Evolutionary conservation across 371 early-diverging fungal genomes (phyloP), one percentile per base, ranked within the genome.

Genomic region (Mortierella sp.): DNA sequence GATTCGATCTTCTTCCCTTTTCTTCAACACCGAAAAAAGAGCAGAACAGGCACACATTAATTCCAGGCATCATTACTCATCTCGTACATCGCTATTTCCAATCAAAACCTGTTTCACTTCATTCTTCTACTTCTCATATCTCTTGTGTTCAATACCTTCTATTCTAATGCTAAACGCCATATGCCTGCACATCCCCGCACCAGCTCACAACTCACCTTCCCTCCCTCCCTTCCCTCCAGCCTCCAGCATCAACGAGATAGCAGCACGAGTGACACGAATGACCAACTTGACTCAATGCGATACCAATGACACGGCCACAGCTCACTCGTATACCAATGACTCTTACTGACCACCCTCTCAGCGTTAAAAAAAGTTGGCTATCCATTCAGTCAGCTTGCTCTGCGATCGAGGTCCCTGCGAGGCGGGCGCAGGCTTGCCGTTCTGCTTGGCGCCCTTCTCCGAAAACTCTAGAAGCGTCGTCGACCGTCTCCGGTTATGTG

Each of bases 311-410:
- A 48, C 48, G n/a, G 48, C 22, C 4, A 22, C 7, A 7, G 48
- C 45, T 45, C 45, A 50, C 24, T 50, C 50, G 24, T 50, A 50
- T 10, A 7, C 50, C 22, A 50, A 22, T 50, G 50, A 50, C 50
- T 50, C 10, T n/a, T n/a, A n/a, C 7, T 24, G 7, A 48, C 24
- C 7, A 8, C 5, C n/a, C n/a, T 48, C n/a, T 40, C 47, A n/a
- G n/a, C n/a, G n/a, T n/a, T 76, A 80, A 68, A 81, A 77, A 68
- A 81, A 81, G 74, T 81, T 81, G 74, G 77, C 74, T 8, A 81
- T 77, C 82, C 82, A 81, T 50, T 74, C 77, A 11, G 74, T 64
- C 47, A 81, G 61, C 61, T 70, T 72, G 67, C 82, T 81, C 34
- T 81, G 74, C 10, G 74, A 58, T 24, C 77, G 65, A 11, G 74